Percentiles rank a stretch among this genome's conserved stretches.
Evolutionary conservation across 2,329 filamentous ascomycete genomes (phyloP).

Genomic region (Pseudogymnoascus sp.): DNA sequence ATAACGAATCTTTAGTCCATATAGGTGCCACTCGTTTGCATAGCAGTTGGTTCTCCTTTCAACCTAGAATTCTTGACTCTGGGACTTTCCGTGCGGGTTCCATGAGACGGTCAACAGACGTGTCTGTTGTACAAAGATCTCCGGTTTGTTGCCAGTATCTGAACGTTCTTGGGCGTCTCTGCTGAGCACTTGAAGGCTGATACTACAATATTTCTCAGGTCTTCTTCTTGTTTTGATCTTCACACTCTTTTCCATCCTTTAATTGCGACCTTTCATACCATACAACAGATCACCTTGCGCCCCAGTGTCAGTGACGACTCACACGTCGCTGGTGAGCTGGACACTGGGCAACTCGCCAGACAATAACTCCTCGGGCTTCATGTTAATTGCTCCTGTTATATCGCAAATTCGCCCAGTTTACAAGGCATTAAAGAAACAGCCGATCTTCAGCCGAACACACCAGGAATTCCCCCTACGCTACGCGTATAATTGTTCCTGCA

Average conservation of each 20-base stretch:
- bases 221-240: neutral
- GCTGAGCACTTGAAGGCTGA: constrained; percentile 1
- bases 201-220: neutral
- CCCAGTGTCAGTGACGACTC: neutral
- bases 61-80: neutral
- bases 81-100: neutral
- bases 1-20: constrained; percentile 5
- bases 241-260: neutral
- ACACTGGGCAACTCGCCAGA: neutral
- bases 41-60: neutral
- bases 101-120: neutral
- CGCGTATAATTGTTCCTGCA: neutral
- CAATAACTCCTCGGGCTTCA: neutral
- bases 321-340: neutral
- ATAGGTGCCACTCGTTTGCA: constrained; percentile 2
- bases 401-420: neutral
- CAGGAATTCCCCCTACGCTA: neutral
- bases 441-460: neutral
- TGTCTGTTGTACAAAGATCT: neutral
- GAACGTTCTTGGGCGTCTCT: neutral
- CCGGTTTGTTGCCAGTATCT: constrained; percentile 1
- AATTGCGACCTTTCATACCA: neutral
- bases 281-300: neutral
- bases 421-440: neutral
- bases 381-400: neutral